Conservation (phyloP, 2,329 filamentous ascomycete species). For the Gyromitra esculenta region DNA sequence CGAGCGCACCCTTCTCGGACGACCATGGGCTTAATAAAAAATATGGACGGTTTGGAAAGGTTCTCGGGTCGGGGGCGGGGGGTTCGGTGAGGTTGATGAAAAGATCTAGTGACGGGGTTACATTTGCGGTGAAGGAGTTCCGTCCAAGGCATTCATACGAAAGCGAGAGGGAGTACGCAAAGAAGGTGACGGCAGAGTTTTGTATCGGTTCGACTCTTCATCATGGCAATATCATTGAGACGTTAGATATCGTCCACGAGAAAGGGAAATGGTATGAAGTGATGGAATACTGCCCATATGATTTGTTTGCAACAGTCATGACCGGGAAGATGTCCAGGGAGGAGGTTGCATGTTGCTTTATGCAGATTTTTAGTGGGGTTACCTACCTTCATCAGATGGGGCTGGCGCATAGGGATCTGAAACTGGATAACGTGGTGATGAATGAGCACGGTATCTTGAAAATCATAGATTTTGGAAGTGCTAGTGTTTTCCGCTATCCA, state of each 20-base stretch:
- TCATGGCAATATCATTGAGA: constrained; percentile 98
- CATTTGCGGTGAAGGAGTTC: constrained; percentile 98
- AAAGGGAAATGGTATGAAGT: constrained; percentile 96
- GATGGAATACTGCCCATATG: constrained; percentile 97
- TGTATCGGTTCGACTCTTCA: constrained; percentile 97
- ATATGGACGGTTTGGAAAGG: constrained; percentile 94
- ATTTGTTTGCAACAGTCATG: constrained; percentile 98
- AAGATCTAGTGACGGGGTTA: constrained; percentile 87
- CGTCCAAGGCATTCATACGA: constrained; percentile 91
- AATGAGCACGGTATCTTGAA: constrained; percentile 98
- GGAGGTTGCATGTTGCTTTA: constrained; percentile 87
- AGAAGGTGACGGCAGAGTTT: constrained; percentile 98
- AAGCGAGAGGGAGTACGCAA: constrained; percentile 92
- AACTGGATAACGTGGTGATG: constrained; percentile 97
- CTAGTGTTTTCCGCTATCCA: constrained; percentile 95
- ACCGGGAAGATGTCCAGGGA: constrained; percentile 95
- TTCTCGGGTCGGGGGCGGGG: constrained; percentile 91
- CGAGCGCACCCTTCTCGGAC: constrained; percentile 86
- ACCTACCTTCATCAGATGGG: constrained; percentile 96
- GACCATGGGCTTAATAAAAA: constrained; percentile 90
- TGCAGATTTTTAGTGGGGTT: constrained; percentile 94
- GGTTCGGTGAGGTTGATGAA: constrained; percentile 95
- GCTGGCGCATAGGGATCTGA: constrained; percentile 91
- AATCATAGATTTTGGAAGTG: constrained; percentile 98
- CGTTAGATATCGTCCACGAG: constrained; percentile 93